Evolutionary conservation across 805 yeast species (phyloP).

Genomic region (Kuraishia piskuri): DNA sequence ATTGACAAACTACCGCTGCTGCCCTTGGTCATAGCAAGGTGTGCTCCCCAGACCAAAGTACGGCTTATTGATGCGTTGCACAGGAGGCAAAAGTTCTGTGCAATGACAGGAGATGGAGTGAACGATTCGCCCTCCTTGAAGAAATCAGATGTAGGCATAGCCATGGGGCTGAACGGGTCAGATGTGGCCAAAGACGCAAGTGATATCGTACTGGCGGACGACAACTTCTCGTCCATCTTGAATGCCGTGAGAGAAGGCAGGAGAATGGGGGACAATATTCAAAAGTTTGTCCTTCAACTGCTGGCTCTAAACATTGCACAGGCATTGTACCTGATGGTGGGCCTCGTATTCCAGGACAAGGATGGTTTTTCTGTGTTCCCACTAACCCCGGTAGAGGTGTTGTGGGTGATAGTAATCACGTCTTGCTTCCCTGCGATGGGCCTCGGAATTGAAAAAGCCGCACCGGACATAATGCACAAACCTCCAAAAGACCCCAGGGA

Average conservation of each 20-base stretch:
- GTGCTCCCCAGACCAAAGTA: conserved; percentile 78
- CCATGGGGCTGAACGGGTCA: conserved; percentile 76
- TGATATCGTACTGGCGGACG: conserved; percentile 68
- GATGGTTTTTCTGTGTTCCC: conserved; percentile 72
- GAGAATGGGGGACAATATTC: conserved; percentile 71
- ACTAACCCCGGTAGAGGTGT: conserved; percentile 68
- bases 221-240: conserved; percentile 71
- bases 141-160: conserved; percentile 74
- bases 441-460: conserved; percentile 59
- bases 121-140: conserved; percentile 75
- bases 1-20: conserved; percentile 57
- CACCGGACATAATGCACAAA: conserved; percentile 51
- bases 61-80: conserved; percentile 73
- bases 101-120: conserved; percentile 84
- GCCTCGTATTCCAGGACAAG: conserved; percentile 60
- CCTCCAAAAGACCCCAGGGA: conserved; percentile 52
- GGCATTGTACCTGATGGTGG: conserved; percentile 60
- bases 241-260: conserved; percentile 78
- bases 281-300: conserved; percentile 67
- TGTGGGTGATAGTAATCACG: conserved; percentile 74
- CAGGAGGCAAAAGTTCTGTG: conserved; percentile 54
- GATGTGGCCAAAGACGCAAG: conserved; percentile 84
- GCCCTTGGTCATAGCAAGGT: conserved; percentile 73
- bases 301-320: conserved; percentile 69
- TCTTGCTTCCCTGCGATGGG: conserved; percentile 85